Base-by-base conservation (phyloP, 140 eudicot species). In the Anethum foeniculum region DNA sequence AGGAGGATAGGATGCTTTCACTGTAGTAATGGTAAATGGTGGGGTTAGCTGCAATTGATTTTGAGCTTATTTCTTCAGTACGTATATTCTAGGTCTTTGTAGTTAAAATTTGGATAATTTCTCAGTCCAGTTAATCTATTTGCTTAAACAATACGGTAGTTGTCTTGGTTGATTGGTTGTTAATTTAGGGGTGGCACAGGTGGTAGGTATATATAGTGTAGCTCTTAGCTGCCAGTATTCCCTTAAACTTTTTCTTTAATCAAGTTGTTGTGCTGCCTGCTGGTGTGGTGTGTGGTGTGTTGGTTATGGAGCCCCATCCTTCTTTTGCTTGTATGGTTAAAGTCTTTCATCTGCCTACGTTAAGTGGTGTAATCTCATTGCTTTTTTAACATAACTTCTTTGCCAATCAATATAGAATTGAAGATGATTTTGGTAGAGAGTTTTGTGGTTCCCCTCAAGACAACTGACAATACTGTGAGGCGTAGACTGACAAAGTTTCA, bases 401-500 rank as follows among this genome's bases (percentile, higher is more conserved):
- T 62, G 71, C 71, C 71, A 27, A 62, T 62, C 71, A 62, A 25
- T 25, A 11, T 3, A 62, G 36, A 27, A 62, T 11, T 25, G 7
- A 62, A 62, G 71, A 62, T 62, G 71, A 62, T 25, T 25, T 62
- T 27, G 71, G 71, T 0, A 62, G 0, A 62, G 32, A 25, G 71
- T 62, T 62, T 62, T 62, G 71, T 62, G 71, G 71, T 62, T 62
- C 6, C 36, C 71, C 71, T 27, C 16, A 62, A 62, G 71, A 62
- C 71, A 62, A 25, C 69, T 62, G 69, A 62, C 69, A 62, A 11
- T 3, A 62, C 71, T 60, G 65, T 56, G 28, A 60, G 32, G 69
- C 69, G 4, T 62, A 58, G 32, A 58, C 32, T 58, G 68, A 58
- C 68, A 58, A 58, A 58, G 32, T 58, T n/a, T 58, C 68, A 58